Evolutionary conservation across 805 yeast genomes (phyloP), one percentile per base, ranked within the genome.

Genomic region (Candida qinlingensis): DNA sequence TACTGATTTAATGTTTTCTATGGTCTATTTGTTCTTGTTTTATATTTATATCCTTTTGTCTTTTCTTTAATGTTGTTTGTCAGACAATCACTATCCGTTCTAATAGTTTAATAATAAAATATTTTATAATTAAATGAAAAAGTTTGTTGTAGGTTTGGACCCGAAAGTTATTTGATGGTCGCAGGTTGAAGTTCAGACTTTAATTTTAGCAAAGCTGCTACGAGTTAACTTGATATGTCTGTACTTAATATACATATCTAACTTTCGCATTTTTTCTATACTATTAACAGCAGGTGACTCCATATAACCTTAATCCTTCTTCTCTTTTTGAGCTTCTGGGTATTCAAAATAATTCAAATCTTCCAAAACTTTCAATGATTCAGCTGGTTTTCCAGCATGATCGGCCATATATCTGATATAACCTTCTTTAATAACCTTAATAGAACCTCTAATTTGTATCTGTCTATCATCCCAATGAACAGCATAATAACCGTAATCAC

Each of bases 401-500:
- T 59, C 66, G n/a, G 59, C 66, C 46, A 58, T 63, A 50, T 71
- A 72, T 37, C 62, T 63, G 25, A 75, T 66, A 52, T 74, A 75
- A 0, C 70, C 74, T 47, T 70, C 76, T 55, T 77, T 77, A 44
- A 77, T 61, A 7, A 56, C 54, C 51, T 74, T 74, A 27, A 74
- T 67, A 30, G 72, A 67, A 5, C 71, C 70, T 59, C 81, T 66
- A 27, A 75, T 58, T 29, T 64, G 61, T 13, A 68, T 65, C 54
- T 74, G 78, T 44, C 67, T 71, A 37, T 69, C 70, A 51, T 69
- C 73, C 86, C 85, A 80, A 44, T 69, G 69, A 42, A 73, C 75
- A 0, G 84, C 82, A 37, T 68, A 56, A 52, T 75, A 71, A 0
- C 82, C 83, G 19, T 60, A 56, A 35, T 68, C 69, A 26, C 62